phyloP scores from a whole-genome alignment of 192 early-diverging fungal genomes.

The Podila verticillata region DNA sequence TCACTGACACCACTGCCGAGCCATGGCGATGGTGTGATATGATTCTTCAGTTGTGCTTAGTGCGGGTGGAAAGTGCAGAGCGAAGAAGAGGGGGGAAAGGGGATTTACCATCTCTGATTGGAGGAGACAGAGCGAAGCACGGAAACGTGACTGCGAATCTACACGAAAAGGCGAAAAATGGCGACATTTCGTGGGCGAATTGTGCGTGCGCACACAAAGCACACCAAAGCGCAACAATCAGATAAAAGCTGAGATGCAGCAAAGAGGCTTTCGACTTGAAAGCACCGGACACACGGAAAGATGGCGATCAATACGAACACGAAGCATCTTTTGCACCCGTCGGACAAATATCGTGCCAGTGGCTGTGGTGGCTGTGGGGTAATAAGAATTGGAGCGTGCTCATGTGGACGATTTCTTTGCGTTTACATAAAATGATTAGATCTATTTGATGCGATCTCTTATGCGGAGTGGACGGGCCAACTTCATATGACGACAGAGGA shows the following conservation, averaged over 20 bases:
- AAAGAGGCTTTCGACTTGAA: not conserved
- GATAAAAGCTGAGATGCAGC: not conserved
- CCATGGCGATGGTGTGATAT: constrained; percentile 3
- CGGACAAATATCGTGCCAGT: no score
- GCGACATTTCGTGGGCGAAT: not conserved
- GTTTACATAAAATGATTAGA: no score
- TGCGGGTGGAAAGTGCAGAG: not conserved
- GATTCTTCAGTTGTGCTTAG: not conserved
- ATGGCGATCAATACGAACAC: no score
- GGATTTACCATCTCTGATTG: not conserved
- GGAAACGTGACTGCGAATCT: not conserved
- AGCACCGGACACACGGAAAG: no score
- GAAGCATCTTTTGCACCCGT: no score
- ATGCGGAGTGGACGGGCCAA: no score
- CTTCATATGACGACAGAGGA: no score
- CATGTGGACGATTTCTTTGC: no score
- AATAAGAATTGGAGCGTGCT: no score
- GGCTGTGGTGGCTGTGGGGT: no score
- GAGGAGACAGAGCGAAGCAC: not conserved
- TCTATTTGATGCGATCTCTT: no score
- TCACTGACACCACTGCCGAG: not conserved
- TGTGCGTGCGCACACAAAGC: not conserved
- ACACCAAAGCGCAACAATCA: not conserved
- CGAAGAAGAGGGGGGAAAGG: not conserved
- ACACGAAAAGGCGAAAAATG: not conserved